Percentiles rank a stretch among this genome's conserved stretches.
These are phyloP conservation scores for Blakeslea trispora DNA, from an alignment of 371 early-diverging fungal species.

Conservation along the genomic window DNA sequence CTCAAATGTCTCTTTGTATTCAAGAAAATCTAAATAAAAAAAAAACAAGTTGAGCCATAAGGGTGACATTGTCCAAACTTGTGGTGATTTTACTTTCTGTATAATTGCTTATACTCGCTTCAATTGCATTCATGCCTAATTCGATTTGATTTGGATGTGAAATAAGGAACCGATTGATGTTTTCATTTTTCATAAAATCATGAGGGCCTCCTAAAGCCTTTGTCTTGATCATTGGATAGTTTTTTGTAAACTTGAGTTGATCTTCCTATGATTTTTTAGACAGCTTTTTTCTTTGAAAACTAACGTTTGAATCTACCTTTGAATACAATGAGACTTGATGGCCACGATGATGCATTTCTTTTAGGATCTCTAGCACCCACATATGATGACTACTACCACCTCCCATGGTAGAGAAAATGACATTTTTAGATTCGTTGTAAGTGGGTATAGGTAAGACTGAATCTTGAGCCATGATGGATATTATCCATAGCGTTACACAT, in stretches of 20 bases:
- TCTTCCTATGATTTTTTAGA: constrained; percentile 16
- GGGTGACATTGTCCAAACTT: no score
- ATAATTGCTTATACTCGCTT: neutral
- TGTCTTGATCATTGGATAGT: constrained; percentile 17
- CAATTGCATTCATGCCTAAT: neutral
- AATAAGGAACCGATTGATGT: neutral
- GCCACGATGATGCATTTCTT: constrained; percentile 16
- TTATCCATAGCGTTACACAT: neutral
- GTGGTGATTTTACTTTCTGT: constrained; percentile 1
- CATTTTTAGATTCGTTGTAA: constrained; percentile 9
- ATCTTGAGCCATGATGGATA: neutral
- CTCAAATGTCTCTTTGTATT: neutral
- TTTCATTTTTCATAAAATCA: neutral
- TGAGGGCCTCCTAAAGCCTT: constrained; percentile 8
- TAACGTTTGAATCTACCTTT: constrained; percentile 4
- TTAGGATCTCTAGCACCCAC: constrained; percentile 20
- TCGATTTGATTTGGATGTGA: neutral
- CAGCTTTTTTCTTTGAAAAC: neutral
- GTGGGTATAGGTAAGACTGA: neutral
- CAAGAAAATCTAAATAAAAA: constrained; percentile 6
- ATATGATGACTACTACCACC: constrained; percentile 17
- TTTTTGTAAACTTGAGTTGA: constrained; percentile 17
- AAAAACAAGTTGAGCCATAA: neutral
- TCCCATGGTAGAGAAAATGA: constrained; percentile 6
- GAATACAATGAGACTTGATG: constrained; percentile 13